phyloP scores from a whole-genome alignment of 495 filamentous ascomycete species.

The Chaetomium fimeti region DNA sequence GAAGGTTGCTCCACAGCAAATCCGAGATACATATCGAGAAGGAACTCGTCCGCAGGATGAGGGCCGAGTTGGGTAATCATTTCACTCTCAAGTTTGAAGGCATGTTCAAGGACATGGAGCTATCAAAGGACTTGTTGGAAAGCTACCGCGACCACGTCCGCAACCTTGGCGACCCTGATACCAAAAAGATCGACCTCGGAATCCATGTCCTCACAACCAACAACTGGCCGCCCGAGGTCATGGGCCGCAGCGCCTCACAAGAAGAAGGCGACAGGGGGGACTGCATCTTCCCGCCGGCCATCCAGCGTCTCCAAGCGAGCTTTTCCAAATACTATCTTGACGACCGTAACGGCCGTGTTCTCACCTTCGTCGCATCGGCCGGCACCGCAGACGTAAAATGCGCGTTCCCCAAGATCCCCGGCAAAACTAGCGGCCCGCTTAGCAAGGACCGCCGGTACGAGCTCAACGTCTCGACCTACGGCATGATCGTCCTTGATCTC shows the following conservation, averaged over 20 bases:
- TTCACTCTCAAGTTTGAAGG: constrained; percentile 91
- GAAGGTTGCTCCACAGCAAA: constrained; percentile 79
- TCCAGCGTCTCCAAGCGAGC: constrained; percentile 75
- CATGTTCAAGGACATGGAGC: constrained; percentile 97
- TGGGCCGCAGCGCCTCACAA: constrained; percentile 50
- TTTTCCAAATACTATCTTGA: constrained; percentile 89
- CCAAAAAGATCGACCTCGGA: constrained; percentile 69
- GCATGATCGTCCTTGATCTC: constrained; percentile 82
- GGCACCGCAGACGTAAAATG: constrained; percentile 86
- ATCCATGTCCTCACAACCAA: constrained; percentile 88
- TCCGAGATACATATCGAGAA: constrained; percentile 86
- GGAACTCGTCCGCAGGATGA: constrained; percentile 95
- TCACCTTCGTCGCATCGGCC: constrained; percentile 71
- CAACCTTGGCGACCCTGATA: constrained; percentile 61
- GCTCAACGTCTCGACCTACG: constrained; percentile 87
- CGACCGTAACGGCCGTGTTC: constrained; percentile 78
- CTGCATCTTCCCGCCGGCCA: constrained; percentile 69
- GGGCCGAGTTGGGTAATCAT: constrained; percentile 87
- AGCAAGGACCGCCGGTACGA: constrained; percentile 77
- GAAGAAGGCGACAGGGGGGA: constrained; percentile 53
- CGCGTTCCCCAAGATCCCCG: constrained; percentile 64
- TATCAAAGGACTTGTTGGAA: constrained; percentile 79
- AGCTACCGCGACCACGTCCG: constrained; percentile 70
- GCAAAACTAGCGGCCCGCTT: constrained; percentile 60
- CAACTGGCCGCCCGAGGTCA: constrained; percentile 88